Evolutionary conservation across 2,329 filamentous ascomycete species (phyloP).

Genomic region (Apiospora saccharicola): DNA sequence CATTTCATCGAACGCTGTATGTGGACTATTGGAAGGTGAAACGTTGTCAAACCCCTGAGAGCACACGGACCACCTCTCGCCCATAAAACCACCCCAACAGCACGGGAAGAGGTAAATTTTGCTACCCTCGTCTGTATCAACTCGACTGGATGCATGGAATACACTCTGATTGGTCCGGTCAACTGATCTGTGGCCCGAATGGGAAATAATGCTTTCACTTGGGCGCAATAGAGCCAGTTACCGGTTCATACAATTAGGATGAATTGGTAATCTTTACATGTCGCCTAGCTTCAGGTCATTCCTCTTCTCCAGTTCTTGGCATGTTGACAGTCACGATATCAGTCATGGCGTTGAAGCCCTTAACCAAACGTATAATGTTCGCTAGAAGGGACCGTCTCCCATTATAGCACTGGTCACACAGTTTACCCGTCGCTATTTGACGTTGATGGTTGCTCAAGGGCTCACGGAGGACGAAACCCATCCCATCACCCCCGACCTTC

Average conservation of each 20-base stretch:
- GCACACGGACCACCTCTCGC: constrained; percentile 8
- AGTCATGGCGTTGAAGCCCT: too few species aligned
- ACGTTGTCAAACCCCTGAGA: not conserved
- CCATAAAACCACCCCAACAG: not conserved
- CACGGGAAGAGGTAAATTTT: not conserved
- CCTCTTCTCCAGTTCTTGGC: not conserved
- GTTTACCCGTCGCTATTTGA: too few species aligned
- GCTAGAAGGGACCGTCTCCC: too few species aligned
- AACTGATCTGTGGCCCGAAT: not conserved
- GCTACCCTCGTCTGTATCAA: not conserved
- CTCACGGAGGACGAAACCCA: too few species aligned
- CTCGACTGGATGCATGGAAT: too few species aligned
- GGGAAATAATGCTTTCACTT: not conserved
- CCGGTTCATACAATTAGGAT: not conserved
- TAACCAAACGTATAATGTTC: too few species aligned
- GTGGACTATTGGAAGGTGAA: constrained; percentile 15
- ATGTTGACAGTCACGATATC: not conserved
- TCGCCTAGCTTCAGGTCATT: not conserved
- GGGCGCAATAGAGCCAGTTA: not conserved
- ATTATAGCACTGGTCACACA: not conserved
- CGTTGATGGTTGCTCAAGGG: not conserved
- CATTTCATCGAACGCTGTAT: not conserved
- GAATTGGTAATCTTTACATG: not conserved
- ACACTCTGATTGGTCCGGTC: not conserved
- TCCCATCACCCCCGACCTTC: not conserved